These are phyloP conservation scores for Gossypium aridum DNA, from an alignment of 441 rosid genomes.

Conservation along the genomic window DNA sequence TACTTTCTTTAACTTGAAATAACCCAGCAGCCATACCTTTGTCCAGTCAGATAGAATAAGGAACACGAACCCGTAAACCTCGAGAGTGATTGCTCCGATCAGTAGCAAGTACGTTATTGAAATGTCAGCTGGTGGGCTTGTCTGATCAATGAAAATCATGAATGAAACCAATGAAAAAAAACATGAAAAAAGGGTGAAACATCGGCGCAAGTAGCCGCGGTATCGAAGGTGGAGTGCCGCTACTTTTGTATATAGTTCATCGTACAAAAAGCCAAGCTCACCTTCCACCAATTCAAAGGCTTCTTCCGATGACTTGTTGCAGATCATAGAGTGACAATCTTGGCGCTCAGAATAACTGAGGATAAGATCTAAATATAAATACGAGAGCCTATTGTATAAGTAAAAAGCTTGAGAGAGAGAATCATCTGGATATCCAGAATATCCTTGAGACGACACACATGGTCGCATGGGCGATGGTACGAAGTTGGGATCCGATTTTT, in stretches of 20 bases:
- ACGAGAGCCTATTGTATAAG: constrained; percentile 29
- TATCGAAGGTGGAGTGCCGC: constrained; percentile 22
- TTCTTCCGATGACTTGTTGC: not conserved
- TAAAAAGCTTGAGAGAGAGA: constrained; percentile 20
- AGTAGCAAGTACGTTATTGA: constrained; percentile 32
- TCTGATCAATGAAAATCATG: not conserved
- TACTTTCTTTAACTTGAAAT: not conserved
- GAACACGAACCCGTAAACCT: constrained; percentile 21
- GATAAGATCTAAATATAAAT: constrained; percentile 40
- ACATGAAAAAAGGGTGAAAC: not conserved
- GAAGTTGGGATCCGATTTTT: not conserved
- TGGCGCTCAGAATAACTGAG: constrained; percentile 31
- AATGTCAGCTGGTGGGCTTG: not conserved
- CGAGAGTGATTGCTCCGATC: constrained; percentile 33
- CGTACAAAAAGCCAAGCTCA: constrained; percentile 46
- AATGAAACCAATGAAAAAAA: not conserved
- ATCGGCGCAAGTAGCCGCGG: not conserved
- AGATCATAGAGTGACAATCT: constrained; percentile 12
- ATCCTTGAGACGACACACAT: not conserved
- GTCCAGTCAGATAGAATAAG: constrained; percentile 35
- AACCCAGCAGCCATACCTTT: not conserved
- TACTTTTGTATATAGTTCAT: constrained; percentile 50
- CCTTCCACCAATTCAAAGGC: constrained; percentile 36
- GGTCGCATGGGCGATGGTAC: not conserved
- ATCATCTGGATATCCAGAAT: not conserved